Base-by-base conservation (phyloP, 805 yeast genomes). In the Candida qinlingensis region DNA sequence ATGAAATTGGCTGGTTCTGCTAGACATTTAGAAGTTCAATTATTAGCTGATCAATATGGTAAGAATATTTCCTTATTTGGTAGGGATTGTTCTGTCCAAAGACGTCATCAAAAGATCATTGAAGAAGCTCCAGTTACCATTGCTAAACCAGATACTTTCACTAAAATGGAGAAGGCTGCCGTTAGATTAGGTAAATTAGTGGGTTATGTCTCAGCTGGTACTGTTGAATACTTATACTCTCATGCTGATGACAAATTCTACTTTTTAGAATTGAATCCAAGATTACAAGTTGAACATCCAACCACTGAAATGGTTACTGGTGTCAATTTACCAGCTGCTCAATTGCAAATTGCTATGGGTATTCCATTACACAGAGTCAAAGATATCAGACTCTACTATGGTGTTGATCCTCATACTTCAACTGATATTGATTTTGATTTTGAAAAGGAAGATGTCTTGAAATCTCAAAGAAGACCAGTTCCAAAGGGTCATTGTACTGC, bases 221-320 rank as follows among this genome's bases (percentile, higher is more conserved):
- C 99, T 41, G 98, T 94, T 48, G 99, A 94, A 72, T 94, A 94
- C 72, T 77, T 94, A 60, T 94, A 94, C 68, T 89, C 97, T 29
- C 94, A 90, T 67, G 80, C 87, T 49, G 97, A 94, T 53, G 91
- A 92, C 70, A 89, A 91, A 67, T 94, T 92, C 67, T 94, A 91
- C 77, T 94, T 94, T 70, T 77, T 94, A 67, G 99, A 94, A 73
- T 79, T 94, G 67, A 94, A 94, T 69, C 99, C 99, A 62, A 87
- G 99, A 77, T 78, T 94, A 68, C 99, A 94, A 76, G 99, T 94
- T 51, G 99, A 94, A 78, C 99, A 94, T 77, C 99, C 99, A 63
- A 94, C 99, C 41, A 94, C 99, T 38, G 99, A 94, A 74, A 94
- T 94, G 99, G 99, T 90, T 49, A 85, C 96, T 27, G 99, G 99